These are phyloP conservation scores for Bondarzewia mesenterica DNA, from an alignment of 1,284 basidiomycete species.

Conservation along the genomic window DNA sequence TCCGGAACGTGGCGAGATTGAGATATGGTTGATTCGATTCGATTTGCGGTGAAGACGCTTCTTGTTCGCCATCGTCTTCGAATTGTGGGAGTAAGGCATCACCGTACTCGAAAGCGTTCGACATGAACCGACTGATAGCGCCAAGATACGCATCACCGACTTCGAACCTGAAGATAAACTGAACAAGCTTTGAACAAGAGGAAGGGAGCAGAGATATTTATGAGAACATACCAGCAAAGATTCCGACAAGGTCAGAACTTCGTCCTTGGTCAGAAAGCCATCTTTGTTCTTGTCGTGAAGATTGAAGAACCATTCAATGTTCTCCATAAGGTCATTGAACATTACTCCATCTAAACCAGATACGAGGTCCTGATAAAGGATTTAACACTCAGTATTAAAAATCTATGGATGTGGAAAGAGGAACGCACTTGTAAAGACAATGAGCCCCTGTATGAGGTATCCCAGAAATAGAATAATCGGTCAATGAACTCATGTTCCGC, in stretches of 20 bases:
- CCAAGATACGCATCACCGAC: slow-evolving; percentile 95
- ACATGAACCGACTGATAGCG: slow-evolving; percentile 92
- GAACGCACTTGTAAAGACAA: slow-evolving; percentile 62
- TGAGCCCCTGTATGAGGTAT: slow-evolving; percentile 70
- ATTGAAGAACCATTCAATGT: slow-evolving; percentile 98
- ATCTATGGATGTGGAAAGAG: background rate
- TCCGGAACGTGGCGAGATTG: slow-evolving; percentile 88
- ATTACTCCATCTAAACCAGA: slow-evolving; percentile 86
- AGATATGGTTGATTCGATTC: slow-evolving; percentile 81
- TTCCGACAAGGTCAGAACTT: slow-evolving; percentile 92
- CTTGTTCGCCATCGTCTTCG: slow-evolving; percentile 35
- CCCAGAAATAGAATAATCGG: slow-evolving; percentile 89
- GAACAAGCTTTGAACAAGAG: slow-evolving; percentile 8
- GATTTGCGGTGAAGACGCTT: slow-evolving; percentile 30
- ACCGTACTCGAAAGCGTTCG: slow-evolving; percentile 94
- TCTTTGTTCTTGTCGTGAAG: slow-evolving; percentile 96
- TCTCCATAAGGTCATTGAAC: slow-evolving; percentile 96
- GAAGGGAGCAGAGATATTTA: background rate
- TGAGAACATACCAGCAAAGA: slow-evolving; percentile 67
- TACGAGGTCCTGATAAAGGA: slow-evolving; percentile 68
- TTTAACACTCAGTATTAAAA: slow-evolving; percentile 7
- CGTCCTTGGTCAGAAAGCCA: slow-evolving; percentile 91
- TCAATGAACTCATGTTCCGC: slow-evolving; percentile 81
- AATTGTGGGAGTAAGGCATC: slow-evolving; percentile 67
- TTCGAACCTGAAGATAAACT: slow-evolving; percentile 99